Evolutionary conservation across 169 alveolate species (phyloP).

Genomic region (Cystoisospora suis): DNA sequence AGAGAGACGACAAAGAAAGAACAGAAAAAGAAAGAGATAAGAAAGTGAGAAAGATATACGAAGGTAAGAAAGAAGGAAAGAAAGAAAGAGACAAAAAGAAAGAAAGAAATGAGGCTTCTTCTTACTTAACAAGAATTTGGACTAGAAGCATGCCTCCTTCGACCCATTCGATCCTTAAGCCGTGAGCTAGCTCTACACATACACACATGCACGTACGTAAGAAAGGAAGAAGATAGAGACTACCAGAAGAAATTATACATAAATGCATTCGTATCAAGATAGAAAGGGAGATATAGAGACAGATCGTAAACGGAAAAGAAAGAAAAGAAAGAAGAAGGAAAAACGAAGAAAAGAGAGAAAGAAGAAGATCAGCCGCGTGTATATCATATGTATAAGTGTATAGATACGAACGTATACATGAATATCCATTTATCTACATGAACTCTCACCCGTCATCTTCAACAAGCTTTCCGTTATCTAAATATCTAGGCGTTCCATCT

Average conservation of each 20-base stretch:
- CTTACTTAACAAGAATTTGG: conserved; percentile 8
- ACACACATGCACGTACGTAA: neutral
- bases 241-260: neutral
- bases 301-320: neutral
- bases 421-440: neutral
- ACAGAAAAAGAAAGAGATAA: too few relatives aligned
- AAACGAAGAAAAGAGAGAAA: neutral
- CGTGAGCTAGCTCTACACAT: conserved; percentile 7
- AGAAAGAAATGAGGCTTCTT: neutral
- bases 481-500: neutral
- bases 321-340: neutral
- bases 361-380: neutral
- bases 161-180: conserved; percentile 2
- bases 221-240: neutral
- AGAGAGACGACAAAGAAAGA: too few relatives aligned
- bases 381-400: neutral
- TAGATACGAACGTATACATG: neutral
- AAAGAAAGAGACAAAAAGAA: neutral
- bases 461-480: neutral
- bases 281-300: neutral
- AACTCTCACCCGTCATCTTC: neutral
- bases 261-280: neutral
- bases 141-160: conserved; percentile 6
- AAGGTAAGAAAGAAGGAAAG: neutral
- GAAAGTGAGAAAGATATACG: neutral